Evolutionary conservation across 2,329 filamentous ascomycete genomes (phyloP).

Genomic region (Dissoconium aciculare): DNA sequence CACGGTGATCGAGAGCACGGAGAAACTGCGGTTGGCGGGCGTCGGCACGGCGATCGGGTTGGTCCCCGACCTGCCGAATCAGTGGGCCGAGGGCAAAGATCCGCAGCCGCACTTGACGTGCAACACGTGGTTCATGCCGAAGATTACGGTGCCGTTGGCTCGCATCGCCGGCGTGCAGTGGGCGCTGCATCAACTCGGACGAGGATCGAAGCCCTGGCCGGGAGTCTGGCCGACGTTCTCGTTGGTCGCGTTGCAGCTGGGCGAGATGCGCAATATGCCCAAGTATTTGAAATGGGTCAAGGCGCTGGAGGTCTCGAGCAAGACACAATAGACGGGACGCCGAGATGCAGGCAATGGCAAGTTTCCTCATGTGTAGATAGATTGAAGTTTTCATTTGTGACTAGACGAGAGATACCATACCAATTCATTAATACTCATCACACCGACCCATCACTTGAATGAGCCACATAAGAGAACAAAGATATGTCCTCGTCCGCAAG

Average conservation of each 20-base stretch:
- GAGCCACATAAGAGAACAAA: too few relatives aligned
- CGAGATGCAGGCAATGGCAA: too few relatives aligned
- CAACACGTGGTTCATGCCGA: constrained; percentile 4
- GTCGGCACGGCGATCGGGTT: constrained; percentile 7
- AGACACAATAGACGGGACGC: too few relatives aligned
- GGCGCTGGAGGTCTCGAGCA: too few relatives aligned
- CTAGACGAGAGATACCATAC: too few relatives aligned
- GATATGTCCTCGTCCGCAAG: too few relatives aligned
- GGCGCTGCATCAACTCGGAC: constrained; percentile 5
- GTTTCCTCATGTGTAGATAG: too few relatives aligned
- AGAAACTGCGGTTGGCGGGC: constrained; percentile 5
- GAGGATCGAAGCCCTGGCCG: constrained; percentile 2
- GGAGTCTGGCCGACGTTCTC: constrained; percentile 7
- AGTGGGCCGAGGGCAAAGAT: constrained; percentile 7
- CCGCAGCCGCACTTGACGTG: constrained; percentile 1
- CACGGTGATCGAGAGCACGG: constrained; percentile 4
- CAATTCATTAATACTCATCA: too few relatives aligned
- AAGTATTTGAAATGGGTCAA: constrained; percentile 4
- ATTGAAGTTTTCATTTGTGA: too few relatives aligned
- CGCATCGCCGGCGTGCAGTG: constrained; percentile 6
- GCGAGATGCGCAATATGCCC: constrained; percentile 2
- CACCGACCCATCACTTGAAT: too few relatives aligned
- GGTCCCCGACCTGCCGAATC: constrained; percentile 8
- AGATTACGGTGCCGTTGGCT: constrained; percentile 1
- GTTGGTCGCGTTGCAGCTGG: neutral